Base-by-base conservation (phyloP, 2,329 filamentous ascomycete genomes). In the Ceratocystis cacaofunesta region DNA sequence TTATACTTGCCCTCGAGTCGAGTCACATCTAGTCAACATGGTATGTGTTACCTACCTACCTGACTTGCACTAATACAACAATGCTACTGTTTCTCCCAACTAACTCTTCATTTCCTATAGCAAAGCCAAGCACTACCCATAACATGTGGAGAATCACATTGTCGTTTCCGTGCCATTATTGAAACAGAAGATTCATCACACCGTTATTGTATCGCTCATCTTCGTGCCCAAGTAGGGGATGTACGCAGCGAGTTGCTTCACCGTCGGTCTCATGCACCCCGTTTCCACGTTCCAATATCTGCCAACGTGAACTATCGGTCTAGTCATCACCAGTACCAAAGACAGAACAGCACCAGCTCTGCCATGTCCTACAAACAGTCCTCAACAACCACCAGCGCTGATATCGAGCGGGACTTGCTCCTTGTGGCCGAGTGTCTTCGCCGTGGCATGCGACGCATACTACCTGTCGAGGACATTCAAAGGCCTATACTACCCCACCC, bases 341-440 rank as follows among this genome's bases (percentile, higher is more conserved):
- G 48, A 32, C 17, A 32, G 43, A 17, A 32, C 19, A 62, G 43
- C 15, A 17, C 61, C 5, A 48, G 43, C 22, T 30, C 41, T 44
- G 30, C 12, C n/a, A 30, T 22, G 17, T 12, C 15, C n/a, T 43
- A 3, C 60, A 61, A 28, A 25, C 36, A 62, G 19, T 12, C 28
- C 17, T 44, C 30, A 8, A 36, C 25, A 6, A 30, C 19, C 6
- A 19, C 15, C 15, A 52, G 55, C 15, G 65, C 63, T 43, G 65
- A 66, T n/a, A 66, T 66, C 43, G 65, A 66, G 50, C 60, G 65
- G 6, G 65, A 66, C 28, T 32, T 66, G 46, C 19, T 52, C 10
- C 50, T 65, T 19, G 52, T 65, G 7, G 61, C 55, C 15, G 64
- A 65, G n/a, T 65, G 64, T 28, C 57, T 65, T 7, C 55, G 64